A percentile compares a stretch with the other conserved stretches of the same genome.
Conservation (phyloP, 208 protist genomes). For the Tritrichomonas musculus region DNA sequence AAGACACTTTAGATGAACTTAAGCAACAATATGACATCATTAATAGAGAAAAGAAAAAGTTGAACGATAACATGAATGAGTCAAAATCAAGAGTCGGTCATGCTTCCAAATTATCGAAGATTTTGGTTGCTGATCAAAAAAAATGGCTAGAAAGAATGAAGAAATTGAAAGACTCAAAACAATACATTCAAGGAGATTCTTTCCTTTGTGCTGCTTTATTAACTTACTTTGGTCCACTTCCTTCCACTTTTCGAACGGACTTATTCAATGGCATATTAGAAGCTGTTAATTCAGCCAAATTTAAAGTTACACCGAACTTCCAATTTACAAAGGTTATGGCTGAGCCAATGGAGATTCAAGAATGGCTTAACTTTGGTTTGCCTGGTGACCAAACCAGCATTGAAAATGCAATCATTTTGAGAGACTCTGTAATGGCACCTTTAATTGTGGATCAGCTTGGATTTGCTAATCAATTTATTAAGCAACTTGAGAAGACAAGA, state of each 20-base stretch:
- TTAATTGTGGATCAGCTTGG: constrained; percentile 55
- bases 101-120: constrained; percentile 78
- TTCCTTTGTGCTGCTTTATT: constrained; percentile 81
- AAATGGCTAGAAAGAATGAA: neutral
- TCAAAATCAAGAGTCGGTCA: constrained; percentile 59
- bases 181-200: constrained; percentile 72
- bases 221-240: constrained; percentile 83
- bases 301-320: constrained; percentile 58
- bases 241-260: constrained; percentile 70
- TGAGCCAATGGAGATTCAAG: constrained; percentile 78
- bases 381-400: constrained; percentile 83
- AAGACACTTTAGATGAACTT: constrained; percentile 60
- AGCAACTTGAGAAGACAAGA: constrained; percentile 25
- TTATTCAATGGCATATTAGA: constrained; percentile 65
- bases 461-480: constrained; percentile 52
- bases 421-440: constrained; percentile 41
- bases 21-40: neutral
- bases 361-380: constrained; percentile 85
- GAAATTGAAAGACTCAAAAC: constrained; percentile 47
- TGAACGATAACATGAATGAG: neutral
- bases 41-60: neutral
- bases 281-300: constrained; percentile 44
- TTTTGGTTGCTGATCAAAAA: constrained; percentile 18
- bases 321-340: constrained; percentile 71
- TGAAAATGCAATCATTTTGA: constrained; percentile 74